These are phyloP conservation scores for Vitis rupestris DNA, from an alignment of 164 flowering plant species.

Conservation along the genomic window DNA sequence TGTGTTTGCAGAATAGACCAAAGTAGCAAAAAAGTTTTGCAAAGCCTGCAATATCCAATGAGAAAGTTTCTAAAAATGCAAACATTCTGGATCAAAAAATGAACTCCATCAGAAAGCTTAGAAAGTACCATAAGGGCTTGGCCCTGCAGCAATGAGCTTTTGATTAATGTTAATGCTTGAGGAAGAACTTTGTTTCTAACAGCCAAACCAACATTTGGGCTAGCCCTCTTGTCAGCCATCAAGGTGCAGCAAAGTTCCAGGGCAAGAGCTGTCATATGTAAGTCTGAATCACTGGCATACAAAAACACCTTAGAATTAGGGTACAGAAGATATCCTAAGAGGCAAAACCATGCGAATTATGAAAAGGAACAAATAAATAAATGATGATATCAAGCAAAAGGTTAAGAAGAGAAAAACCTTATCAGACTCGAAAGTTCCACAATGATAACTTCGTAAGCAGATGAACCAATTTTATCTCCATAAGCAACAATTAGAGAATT, in stretches of 20 bases:
- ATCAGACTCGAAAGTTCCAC: constrained; percentile 88
- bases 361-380: background rate
- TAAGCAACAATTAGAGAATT: constrained; percentile 90
- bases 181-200: constrained; percentile 93
- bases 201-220: constrained; percentile 69
- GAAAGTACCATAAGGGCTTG: constrained; percentile 81
- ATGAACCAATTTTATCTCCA: constrained; percentile 85
- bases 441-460: constrained; percentile 91
- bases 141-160: constrained; percentile 95
- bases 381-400: background rate
- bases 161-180: constrained; percentile 77
- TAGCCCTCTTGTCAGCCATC: constrained; percentile 80
- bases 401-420: constrained; percentile 46
- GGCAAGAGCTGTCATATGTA: constrained; percentile 97
- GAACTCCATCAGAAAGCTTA: constrained; percentile 1
- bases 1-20: constrained; percentile 84
- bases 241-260: constrained; percentile 96
- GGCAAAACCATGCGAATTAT: background rate
- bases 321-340: constrained; percentile 2
- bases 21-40: constrained; percentile 76
- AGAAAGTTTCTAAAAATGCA: background rate
- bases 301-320: background rate
- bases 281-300: constrained; percentile 81
- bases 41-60: constrained; percentile 62
- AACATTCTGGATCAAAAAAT: background rate